These are phyloP conservation scores for Ceratobasidium sp. DNA, from an alignment of 1,284 basidiomycete genomes.

Conservation along the genomic window DNA sequence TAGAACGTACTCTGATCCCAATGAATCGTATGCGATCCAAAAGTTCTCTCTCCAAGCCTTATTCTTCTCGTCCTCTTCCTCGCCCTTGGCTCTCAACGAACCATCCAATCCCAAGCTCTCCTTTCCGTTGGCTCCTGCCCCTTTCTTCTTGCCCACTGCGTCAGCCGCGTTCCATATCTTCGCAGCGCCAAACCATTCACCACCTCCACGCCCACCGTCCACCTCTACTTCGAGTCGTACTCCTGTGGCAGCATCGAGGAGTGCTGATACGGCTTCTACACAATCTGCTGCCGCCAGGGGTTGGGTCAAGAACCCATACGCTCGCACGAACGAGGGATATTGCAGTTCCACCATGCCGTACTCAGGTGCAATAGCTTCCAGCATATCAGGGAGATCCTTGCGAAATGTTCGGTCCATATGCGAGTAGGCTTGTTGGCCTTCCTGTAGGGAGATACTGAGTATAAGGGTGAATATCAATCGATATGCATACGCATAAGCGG, in stretches of 20 bases:
- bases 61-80: constrained; percentile 59
- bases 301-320: constrained; percentile 88
- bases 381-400: constrained; percentile 80
- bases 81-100: constrained; percentile 33
- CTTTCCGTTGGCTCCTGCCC: constrained; percentile 19
- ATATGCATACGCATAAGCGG: constrained; percentile 27
- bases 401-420: constrained; percentile 99
- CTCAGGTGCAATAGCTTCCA: constrained; percentile 93
- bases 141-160: constrained; percentile 34
- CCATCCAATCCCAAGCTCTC: constrained; percentile 37
- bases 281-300: constrained; percentile 93
- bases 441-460: constrained; percentile 86
- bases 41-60: constrained; percentile 87
- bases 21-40: constrained; percentile 92
- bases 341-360: constrained; percentile 96
- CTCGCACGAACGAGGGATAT: constrained; percentile 93
- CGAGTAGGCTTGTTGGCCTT: constrained; percentile 92
- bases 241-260: constrained; percentile 92
- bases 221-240: constrained; percentile 89
- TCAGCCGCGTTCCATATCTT: constrained; percentile 46
- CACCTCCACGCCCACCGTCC: constrained; percentile 55
- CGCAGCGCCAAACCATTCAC: constrained; percentile 50
- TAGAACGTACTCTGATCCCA: constrained; percentile 78
- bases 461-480: constrained; percentile 13
- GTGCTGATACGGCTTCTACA: constrained; percentile 88